A percentile compares a stretch with the other conserved stretches of the same genome.
phyloP scores from a whole-genome alignment of 1,284 basidiomycete genomes.

The Moesziomyces globuligerus region DNA sequence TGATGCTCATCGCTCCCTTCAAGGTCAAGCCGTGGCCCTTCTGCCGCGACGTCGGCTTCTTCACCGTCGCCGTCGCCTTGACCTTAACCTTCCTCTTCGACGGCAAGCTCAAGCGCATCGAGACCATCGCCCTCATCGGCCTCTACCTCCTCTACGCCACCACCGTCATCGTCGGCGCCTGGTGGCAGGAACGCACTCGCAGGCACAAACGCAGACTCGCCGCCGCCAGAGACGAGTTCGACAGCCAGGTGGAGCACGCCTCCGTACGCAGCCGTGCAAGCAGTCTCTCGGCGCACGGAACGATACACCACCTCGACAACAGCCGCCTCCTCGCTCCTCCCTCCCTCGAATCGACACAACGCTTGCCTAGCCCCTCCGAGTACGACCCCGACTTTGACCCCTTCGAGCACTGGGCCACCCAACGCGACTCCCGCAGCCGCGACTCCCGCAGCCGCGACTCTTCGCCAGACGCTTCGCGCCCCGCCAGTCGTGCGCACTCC shows the following conservation, averaged over 20 bases:
- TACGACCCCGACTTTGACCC: conserved; percentile 59
- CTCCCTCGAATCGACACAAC: conserved; percentile 9
- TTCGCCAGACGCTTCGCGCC: conserved; percentile 15
- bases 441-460: conserved; percentile 22
- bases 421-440: conserved; percentile 14
- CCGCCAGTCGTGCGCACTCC: conserved; percentile 19
- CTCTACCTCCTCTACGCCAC: conserved; percentile 83
- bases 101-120: conserved; percentile 77
- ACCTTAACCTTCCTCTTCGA: conserved; percentile 84
- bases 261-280: conserved; percentile 31
- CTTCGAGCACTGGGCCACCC: conserved; percentile 50
- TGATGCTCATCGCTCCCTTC: conserved; percentile 95
- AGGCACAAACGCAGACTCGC: conserved; percentile 38
- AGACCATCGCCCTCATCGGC: conserved; percentile 78
- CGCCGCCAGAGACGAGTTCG: conserved; percentile 50
- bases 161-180: conserved; percentile 80
- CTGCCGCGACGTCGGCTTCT: conserved; percentile 92
- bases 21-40: conserved; percentile 82
- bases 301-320: neutral
- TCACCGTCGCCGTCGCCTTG: conserved; percentile 79
- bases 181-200: conserved; percentile 72
- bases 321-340: conserved; percentile 18
- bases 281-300: conserved; percentile 8
- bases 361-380: conserved; percentile 49
- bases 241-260: conserved; percentile 26